Base-by-base conservation (phyloP, 1,284 basidiomycete genomes). In the Fomes fomentarius region DNA sequence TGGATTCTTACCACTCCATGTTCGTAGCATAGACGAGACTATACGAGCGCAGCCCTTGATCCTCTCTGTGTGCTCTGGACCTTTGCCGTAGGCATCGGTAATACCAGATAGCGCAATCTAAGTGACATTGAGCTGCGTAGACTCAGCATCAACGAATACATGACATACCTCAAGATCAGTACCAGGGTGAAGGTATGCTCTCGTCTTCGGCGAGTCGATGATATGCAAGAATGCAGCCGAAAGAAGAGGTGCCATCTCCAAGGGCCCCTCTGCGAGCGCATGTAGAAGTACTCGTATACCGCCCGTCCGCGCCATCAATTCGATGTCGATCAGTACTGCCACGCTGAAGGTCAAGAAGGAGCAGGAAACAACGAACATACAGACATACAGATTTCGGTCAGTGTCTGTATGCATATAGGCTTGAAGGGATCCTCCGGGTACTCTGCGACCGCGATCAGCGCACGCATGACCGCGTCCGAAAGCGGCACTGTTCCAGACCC, bases 1-100 rank as follows among this genome's bases (percentile, higher is more conserved):
- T n/a, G n/a, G n/a, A n/a, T n/a, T n/a, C 88, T 51, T 64, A 94
- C 96, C 96, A 58, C 92, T 90, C 96, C 96, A 99, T 10, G 92
- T 94, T 42, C 91, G 83, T 44, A 99, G 72, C 77, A 98, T 89
- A 33, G 90, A 80, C 37, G 89, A 84, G 37, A 97, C 87, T 44
- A 96, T 85, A 63, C 83, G 87, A 3, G 89, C 80, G 61, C 88
- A 91, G 19, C 85, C 81, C 63, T 85, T 82, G 74, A 98, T 88
- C 42, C 85, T 82, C 39, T 94, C 92, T 6, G 83, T 80, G 64
- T 94, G 86, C 33, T 88, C 85, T 21, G 84, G 67, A 3, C 89
- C 87, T 66, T 91, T 92, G 6, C 92, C 93, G 62, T 95, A 95
- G 0, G 92, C 89, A 70, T 98, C 96, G 0, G 94, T 97, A 48